These are phyloP conservation scores for Graphilbum sp. DNA, from an alignment of 2,329 filamentous ascomycete species.

Conservation along the genomic window DNA sequence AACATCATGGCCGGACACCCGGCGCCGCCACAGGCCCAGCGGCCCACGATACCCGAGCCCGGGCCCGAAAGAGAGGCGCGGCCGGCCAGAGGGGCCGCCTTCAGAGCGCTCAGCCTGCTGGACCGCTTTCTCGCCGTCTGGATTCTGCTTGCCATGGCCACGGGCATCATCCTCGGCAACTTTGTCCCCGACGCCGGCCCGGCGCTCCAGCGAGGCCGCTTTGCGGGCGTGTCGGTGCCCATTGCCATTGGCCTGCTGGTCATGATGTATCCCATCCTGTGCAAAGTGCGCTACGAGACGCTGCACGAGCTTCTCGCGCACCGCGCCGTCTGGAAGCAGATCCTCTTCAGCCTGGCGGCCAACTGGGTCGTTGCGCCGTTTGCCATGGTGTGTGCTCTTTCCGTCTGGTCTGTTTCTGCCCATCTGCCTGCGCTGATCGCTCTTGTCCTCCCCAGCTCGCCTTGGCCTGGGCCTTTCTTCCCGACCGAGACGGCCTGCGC, in stretches of 20 bases:
- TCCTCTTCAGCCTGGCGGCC: conserved; percentile 57
- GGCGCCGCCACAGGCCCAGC: too few relatives aligned
- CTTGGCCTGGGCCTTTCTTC: conserved; percentile 52
- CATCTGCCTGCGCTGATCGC: not conserved
- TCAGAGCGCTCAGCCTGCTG: conserved; percentile 39
- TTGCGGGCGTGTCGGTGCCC: conserved; percentile 33
- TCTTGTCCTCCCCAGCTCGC: conserved; percentile 27
- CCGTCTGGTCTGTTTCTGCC: too few relatives aligned
- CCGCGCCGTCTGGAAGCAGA: conserved; percentile 56
- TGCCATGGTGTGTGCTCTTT: conserved; percentile 45
- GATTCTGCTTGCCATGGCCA: conserved; percentile 64
- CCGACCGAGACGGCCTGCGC: conserved; percentile 38
- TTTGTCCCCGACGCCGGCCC: conserved; percentile 47
- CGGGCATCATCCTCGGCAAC: conserved; percentile 63
- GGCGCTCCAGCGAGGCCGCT: conserved; percentile 51
- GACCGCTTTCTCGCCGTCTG: conserved; percentile 51
- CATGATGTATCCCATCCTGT: conserved; percentile 92
- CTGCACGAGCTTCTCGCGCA: conserved; percentile 49
- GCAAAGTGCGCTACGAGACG: conserved; percentile 67
- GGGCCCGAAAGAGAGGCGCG: not conserved
- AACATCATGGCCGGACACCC: too few relatives aligned
- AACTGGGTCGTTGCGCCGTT: conserved; percentile 78
- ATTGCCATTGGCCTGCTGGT: conserved; percentile 62
- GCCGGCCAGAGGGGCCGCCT: conserved; percentile 15
- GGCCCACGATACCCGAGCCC: too few relatives aligned